A percentile compares a stretch with the other conserved stretches of the same genome.
Conservation (phyloP, 257 asterid species). For the Datura wrightii region DNA sequence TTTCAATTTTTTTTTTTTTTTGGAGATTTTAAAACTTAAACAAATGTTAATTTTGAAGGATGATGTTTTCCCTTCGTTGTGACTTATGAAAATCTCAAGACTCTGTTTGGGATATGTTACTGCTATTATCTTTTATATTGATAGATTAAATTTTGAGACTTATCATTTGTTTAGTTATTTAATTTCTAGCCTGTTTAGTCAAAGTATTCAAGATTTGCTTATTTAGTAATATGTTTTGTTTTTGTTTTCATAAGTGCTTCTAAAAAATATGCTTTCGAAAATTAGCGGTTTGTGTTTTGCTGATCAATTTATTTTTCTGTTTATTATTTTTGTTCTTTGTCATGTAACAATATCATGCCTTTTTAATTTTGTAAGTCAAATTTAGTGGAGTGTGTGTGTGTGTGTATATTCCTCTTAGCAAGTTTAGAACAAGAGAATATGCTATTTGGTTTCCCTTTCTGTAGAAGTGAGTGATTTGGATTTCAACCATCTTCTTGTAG, state of each 20-base stretch:
- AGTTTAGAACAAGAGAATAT: background rate
- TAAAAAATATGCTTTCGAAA: no score
- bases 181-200: background rate
- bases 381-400: background rate
- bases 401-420: background rate
- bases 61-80: slow-evolving; percentile 7
- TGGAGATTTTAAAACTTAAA: background rate
- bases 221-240: no score
- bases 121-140: background rate
- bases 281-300: no score
- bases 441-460: background rate
- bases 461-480: background rate
- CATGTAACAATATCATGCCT: background rate
- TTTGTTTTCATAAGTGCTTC: no score
- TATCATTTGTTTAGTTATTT: background rate
- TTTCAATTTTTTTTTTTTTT: background rate
- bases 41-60: slow-evolving; percentile 2
- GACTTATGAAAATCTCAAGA: slow-evolving; percentile 14
- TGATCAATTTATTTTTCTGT: background rate
- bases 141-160: slow-evolving; percentile 15
- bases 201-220: no score
- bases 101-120: background rate
- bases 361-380: background rate
- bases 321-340: background rate
- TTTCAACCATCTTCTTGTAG: no score